Conservation (phyloP, 2,329 filamentous ascomycete species). For the Juglanconis sp. region DNA sequence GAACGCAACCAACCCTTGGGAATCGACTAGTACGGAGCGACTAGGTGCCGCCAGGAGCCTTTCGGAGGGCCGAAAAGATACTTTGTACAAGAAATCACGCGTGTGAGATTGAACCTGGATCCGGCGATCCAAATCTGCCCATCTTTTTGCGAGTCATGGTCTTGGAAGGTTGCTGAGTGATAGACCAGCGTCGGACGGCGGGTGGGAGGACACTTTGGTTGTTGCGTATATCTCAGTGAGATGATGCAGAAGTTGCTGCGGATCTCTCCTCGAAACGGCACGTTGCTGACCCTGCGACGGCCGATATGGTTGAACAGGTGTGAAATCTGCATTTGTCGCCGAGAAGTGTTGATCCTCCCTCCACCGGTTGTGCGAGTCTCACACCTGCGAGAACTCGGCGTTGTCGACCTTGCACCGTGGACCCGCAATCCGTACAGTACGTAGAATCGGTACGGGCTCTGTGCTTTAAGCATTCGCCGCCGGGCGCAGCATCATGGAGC, state of each 20-base stretch:
- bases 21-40: too few relatives aligned
- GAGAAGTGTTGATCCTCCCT: not conserved
- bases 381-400: not conserved
- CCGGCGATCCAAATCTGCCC: not conserved
- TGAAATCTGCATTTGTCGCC: not conserved
- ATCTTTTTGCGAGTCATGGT: not conserved
- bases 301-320: not conserved
- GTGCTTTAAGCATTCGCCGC: not conserved
- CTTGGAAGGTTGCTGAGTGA: not conserved
- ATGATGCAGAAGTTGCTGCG: constrained; percentile 15
- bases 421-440: not conserved
- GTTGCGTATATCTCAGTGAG: not conserved
- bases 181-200: not conserved
- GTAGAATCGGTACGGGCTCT: not conserved
- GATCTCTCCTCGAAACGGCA: constrained; percentile 2
- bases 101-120: not conserved
- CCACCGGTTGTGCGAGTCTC: not conserved
- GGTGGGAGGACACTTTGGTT: not conserved
- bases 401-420: not conserved
- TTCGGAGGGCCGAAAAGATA: too few relatives aligned
- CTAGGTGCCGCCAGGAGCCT: too few relatives aligned
- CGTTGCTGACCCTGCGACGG: not conserved
- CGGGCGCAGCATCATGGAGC: not conserved
- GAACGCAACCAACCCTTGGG: too few relatives aligned
- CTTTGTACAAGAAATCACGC: too few relatives aligned